Conservation (phyloP, 2,329 filamentous ascomycete species). For the Fusarium circinatum region DNA sequence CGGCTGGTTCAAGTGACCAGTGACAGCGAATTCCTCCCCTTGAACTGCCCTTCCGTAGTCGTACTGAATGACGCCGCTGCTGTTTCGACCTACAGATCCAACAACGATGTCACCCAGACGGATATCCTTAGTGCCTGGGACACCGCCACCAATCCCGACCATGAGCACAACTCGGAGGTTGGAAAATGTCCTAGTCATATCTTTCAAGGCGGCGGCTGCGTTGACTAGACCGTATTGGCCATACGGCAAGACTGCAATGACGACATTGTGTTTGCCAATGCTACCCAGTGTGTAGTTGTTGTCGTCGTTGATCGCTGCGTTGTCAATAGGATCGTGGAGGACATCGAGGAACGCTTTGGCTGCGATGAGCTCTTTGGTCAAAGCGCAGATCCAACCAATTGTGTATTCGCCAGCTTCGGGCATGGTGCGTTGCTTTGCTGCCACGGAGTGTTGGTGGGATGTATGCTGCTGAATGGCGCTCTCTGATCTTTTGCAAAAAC, state of each 20-base stretch:
- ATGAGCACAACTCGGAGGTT: accelerated
- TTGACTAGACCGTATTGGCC: not conserved
- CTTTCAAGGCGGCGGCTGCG: accelerated
- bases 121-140: accelerated
- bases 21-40: accelerated
- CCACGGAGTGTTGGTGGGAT: accelerated
- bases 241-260: not conserved
- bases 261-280: not conserved
- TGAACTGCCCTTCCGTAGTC: not conserved
- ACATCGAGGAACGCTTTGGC: not conserved
- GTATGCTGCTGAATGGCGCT: too few relatives aligned
- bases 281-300: accelerated
- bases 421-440: accelerated
- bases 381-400: not conserved
- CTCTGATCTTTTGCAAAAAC: accelerated
- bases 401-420: accelerated
- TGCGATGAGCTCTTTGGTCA: not conserved
- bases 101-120: not conserved
- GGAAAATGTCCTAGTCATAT: accelerated
- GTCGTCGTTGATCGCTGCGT: accelerated
- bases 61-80: accelerated
- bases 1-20: not conserved
- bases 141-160: not conserved
- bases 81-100: accelerated
- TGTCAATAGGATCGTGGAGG: accelerated